Conservation (phyloP, 1,284 basidiomycete species). For the Naganishia sp. region DNA sequence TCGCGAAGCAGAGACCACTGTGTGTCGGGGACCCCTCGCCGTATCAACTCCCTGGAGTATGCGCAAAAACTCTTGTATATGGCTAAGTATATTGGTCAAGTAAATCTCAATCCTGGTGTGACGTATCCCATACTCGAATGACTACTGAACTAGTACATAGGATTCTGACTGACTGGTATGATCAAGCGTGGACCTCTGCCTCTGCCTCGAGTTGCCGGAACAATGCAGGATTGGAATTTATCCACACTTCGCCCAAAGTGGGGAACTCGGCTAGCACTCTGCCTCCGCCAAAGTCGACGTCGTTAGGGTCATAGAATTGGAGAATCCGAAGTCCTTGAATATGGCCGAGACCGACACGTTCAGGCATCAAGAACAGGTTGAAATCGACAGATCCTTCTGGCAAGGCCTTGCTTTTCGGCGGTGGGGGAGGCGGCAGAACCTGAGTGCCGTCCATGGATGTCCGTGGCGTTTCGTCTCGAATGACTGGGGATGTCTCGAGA, state of each 20-base stretch:
- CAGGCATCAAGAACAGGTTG: constrained; percentile 10
- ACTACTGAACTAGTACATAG: too few species aligned
- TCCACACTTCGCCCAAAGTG: constrained; percentile 28
- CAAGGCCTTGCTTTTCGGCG: constrained; percentile 6
- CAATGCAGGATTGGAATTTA: constrained; percentile 2
- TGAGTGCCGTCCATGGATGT: constrained; percentile 26
- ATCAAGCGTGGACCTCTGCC: neutral
- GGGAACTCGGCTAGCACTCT: constrained; percentile 34
- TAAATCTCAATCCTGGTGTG: constrained; percentile 14
- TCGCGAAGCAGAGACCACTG: neutral
- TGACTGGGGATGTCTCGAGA: constrained; percentile 13
- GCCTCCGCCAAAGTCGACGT: constrained; percentile 30
- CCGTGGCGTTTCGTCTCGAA: constrained; percentile 28
- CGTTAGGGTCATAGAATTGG: constrained; percentile 18
- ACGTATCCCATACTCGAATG: too few species aligned
- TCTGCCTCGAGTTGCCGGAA: neutral
- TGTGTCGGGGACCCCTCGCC: too few species aligned
- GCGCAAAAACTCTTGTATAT: constrained; percentile 24
- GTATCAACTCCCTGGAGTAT: neutral
- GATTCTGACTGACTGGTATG: too few species aligned
- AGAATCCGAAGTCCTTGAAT: constrained; percentile 28
- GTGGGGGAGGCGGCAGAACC: constrained; percentile 20
- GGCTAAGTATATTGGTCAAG: constrained; percentile 30
- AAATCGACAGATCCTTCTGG: constrained; percentile 30
- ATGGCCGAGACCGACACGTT: constrained; percentile 20